Percentiles rank a stretch among this genome's conserved stretches.
These are phyloP conservation scores for Paratinospora sagittata DNA, from an alignment of 164 flowering plant genomes.

Conservation along the genomic window DNA sequence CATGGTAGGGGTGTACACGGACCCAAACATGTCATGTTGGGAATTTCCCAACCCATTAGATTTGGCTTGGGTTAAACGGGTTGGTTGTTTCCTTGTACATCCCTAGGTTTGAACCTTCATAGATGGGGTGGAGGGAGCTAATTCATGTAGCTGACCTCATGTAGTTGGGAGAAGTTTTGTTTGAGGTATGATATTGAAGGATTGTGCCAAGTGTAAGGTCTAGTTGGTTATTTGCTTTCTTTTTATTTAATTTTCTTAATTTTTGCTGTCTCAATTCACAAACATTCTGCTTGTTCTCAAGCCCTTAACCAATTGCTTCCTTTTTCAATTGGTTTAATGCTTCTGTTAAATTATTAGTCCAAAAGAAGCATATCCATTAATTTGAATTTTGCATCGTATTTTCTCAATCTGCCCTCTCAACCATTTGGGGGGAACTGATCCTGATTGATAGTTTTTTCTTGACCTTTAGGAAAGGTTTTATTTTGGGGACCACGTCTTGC, in stretches of 20 bases:
- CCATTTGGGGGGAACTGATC: conserved; percentile 1
- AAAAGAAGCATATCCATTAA: neutral
- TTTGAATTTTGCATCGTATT: neutral
- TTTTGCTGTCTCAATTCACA: neutral
- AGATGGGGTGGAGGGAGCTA: no score
- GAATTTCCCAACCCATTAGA: no score
- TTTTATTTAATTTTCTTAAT: neutral
- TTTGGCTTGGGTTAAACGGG: no score
- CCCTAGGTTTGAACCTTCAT: no score
- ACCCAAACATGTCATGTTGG: no score
- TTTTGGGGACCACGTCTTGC: conserved; percentile 86
- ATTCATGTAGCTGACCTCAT: no score
- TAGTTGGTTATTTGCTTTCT: no score
- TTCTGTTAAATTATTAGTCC: neutral
- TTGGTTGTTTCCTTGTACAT: no score
- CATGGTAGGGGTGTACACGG: no score
- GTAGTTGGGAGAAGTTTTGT: no score
- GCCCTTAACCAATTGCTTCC: neutral
- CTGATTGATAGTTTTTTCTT: neutral
- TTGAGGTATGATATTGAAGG: no score
- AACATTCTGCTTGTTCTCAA: neutral
- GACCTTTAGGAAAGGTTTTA: conserved; percentile 80
- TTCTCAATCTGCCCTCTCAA: neutral
- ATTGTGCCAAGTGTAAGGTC: no score
- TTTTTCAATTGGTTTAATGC: neutral